Evolutionary conservation across 2,329 filamentous ascomycete species (phyloP).

Genomic region (Penicillium sp.): DNA sequence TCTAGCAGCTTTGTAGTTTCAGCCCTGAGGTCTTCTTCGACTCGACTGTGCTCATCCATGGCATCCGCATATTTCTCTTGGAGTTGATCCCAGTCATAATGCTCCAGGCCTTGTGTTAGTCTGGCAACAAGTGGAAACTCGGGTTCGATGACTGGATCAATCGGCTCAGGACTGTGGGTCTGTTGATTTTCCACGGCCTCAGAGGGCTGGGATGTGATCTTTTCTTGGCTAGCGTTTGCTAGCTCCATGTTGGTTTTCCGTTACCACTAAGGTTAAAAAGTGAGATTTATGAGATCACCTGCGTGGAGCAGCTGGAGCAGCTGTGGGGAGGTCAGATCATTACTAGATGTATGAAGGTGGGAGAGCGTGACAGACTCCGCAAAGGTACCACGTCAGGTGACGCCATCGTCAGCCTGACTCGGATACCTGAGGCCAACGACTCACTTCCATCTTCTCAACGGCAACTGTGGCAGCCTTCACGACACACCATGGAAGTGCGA

Average conservation of each 20-base stretch:
- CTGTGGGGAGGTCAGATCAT: background rate
- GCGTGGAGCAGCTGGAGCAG: background rate
- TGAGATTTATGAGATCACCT: background rate
- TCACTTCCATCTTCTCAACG: slow-evolving; percentile 10
- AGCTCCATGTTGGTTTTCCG: background rate
- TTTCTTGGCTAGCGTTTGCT: background rate
- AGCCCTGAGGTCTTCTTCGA: slow-evolving; percentile 60
- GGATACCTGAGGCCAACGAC: background rate
- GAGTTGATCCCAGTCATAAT: slow-evolving; percentile 74
- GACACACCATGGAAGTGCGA: slow-evolving; percentile 23
- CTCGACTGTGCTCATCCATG: slow-evolving; percentile 56
- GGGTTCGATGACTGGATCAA: slow-evolving; percentile 4
- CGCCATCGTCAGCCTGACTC: slow-evolving; percentile 15
- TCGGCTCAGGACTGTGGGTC: slow-evolving; percentile 9
- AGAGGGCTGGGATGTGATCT: background rate
- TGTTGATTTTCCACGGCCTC: slow-evolving; percentile 4
- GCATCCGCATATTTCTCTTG: slow-evolving; percentile 62
- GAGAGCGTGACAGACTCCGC: too few species aligned
- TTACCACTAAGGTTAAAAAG: background rate
- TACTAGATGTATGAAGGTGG: too few species aligned
- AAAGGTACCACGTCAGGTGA: slow-evolving; percentile 18
- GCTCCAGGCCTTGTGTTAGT: slow-evolving; percentile 48
- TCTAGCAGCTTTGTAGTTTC: slow-evolving; percentile 64
- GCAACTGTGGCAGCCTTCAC: slow-evolving; percentile 17
- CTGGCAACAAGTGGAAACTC: slow-evolving; percentile 20